Percentiles rank a stretch among this genome's conserved stretches.
Evolutionary conservation across 352 stramenopile species (phyloP).

Genomic region (Phytophthora cajani): DNA sequence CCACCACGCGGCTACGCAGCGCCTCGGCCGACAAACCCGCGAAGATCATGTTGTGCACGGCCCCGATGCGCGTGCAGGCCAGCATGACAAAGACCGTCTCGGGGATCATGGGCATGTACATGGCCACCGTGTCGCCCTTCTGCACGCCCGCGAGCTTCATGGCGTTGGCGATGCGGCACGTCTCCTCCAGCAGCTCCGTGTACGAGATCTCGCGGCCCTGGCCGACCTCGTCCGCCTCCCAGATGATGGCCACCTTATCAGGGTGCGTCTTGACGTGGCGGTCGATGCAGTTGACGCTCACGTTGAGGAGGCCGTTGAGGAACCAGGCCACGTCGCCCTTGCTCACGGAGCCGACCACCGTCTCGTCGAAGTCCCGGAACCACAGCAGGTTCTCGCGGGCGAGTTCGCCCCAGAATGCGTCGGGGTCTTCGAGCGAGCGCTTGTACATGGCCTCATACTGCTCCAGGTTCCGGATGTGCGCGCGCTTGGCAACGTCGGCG

Average conservation of each 20-base stretch:
- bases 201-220: conserved; percentile 23
- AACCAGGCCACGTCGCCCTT: conserved; percentile 23
- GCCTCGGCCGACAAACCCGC: conserved; percentile 94
- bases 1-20: conserved; percentile 93
- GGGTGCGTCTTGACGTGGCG: conserved; percentile 21
- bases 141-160: conserved; percentile 24
- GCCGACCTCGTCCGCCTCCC: conserved; percentile 18
- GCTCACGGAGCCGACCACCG: conserved; percentile 9
- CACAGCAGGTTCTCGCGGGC: conserved; percentile 15
- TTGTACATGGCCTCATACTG: conserved; percentile 23
- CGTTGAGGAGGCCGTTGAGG: conserved; percentile 23
- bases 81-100: conserved; percentile 97
- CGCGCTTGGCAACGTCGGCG: background rate
- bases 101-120: conserved; percentile 29
- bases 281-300: conserved; percentile 29
- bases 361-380: conserved; percentile 24
- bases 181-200: conserved; percentile 13
- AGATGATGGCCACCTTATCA: conserved; percentile 17
- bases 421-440: conserved; percentile 17
- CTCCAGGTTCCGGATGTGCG: conserved; percentile 14
- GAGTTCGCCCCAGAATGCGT: conserved; percentile 17
- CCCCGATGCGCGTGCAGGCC: conserved; percentile 96
- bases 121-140: conserved; percentile 21
- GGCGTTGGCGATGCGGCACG: conserved; percentile 18
- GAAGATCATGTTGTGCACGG: conserved; percentile 97